phyloP scores from a whole-genome alignment of 2,329 filamentous ascomycete genomes.

The Fusarium sp. region DNA sequence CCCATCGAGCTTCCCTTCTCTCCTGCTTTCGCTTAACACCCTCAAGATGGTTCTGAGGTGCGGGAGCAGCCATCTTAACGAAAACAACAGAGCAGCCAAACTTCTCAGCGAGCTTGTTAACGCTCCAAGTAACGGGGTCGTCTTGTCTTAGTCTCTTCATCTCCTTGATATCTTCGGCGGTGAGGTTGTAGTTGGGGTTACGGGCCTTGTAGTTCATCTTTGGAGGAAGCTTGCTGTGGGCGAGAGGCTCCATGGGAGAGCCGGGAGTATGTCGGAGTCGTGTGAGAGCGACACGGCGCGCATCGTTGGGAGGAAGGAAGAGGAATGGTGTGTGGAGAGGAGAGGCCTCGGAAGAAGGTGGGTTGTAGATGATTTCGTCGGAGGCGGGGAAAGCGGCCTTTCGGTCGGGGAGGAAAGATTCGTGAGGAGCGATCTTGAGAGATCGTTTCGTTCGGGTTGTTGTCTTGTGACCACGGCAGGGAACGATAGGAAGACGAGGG shows the following conservation, averaged over 20 bases:
- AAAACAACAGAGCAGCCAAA: slow-evolving; percentile 68
- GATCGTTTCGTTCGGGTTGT: slow-evolving; percentile 65
- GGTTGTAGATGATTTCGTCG: slow-evolving; percentile 66
- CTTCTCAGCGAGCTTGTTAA: slow-evolving; percentile 62
- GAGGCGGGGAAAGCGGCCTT: slow-evolving; percentile 46
- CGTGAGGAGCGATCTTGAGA: slow-evolving; percentile 70
- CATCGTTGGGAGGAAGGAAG: slow-evolving; percentile 69
- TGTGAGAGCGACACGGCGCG: slow-evolving; percentile 63
- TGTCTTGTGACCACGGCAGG: slow-evolving; percentile 61
- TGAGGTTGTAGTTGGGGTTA: slow-evolving; percentile 62
- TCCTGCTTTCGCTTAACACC: slow-evolving; percentile 59
- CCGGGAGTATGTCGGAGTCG: slow-evolving; percentile 53
- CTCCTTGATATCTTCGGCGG: slow-evolving; percentile 66
- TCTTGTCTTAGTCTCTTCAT: slow-evolving; percentile 65
- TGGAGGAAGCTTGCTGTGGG: slow-evolving; percentile 49
- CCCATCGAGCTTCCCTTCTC: slow-evolving; percentile 66
- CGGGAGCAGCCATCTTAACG: slow-evolving; percentile 67
- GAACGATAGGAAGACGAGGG: slow-evolving; percentile 43
- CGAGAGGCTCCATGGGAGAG: slow-evolving; percentile 33
- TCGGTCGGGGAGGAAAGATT: slow-evolving; percentile 64
- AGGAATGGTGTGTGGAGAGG: slow-evolving; percentile 74
- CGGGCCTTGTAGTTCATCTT: slow-evolving; percentile 51
- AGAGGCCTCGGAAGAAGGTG: slow-evolving; percentile 64
- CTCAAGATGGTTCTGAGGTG: slow-evolving; percentile 60
- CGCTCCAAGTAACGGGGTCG: slow-evolving; percentile 67